These are phyloP conservation scores for Globisporangium acanthophoron DNA, from an alignment of 352 stramenopile genomes.

Conservation along the genomic window DNA sequence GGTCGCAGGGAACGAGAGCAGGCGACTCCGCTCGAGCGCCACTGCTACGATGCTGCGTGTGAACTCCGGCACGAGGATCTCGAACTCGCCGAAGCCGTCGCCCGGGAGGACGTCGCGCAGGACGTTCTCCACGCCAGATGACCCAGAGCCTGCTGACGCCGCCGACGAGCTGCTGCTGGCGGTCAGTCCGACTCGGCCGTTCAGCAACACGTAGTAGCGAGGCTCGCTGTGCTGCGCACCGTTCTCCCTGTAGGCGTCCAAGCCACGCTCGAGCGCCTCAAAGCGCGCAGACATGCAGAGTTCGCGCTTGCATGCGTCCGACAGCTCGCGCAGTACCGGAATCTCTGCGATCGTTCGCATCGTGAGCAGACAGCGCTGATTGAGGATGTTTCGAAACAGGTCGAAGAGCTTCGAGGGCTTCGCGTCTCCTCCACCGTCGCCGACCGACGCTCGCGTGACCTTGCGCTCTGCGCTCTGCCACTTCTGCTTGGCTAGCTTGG, in stretches of 20 bases:
- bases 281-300: conserved; percentile 49
- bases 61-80: conserved; percentile 41
- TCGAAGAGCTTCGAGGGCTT: conserved; percentile 52
- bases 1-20: conserved; percentile 44
- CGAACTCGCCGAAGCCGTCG: conserved; percentile 60
- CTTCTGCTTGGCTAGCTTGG: conserved; percentile 32
- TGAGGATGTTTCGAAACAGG: conserved; percentile 63
- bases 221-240: conserved; percentile 11
- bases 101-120: conserved; percentile 34
- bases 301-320: conserved; percentile 32
- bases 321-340: conserved; percentile 31
- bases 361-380: conserved; percentile 55
- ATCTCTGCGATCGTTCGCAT: conserved; percentile 50
- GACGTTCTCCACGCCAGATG: conserved; percentile 10
- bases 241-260: conserved; percentile 40
- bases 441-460: conserved; percentile 4
- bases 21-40: conserved; percentile 38
- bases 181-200: conserved; percentile 37
- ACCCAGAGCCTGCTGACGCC: neutral
- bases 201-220: conserved; percentile 49
- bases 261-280: conserved; percentile 43
- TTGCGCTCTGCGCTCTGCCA: conserved; percentile 46
- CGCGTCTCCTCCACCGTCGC: neutral
- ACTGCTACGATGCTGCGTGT: conserved; percentile 30
- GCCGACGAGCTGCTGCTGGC: conserved; percentile 9